Evolutionary conservation across 1,284 basidiomycete genomes (phyloP).

Genomic region (Fomitopsis pinicola): DNA sequence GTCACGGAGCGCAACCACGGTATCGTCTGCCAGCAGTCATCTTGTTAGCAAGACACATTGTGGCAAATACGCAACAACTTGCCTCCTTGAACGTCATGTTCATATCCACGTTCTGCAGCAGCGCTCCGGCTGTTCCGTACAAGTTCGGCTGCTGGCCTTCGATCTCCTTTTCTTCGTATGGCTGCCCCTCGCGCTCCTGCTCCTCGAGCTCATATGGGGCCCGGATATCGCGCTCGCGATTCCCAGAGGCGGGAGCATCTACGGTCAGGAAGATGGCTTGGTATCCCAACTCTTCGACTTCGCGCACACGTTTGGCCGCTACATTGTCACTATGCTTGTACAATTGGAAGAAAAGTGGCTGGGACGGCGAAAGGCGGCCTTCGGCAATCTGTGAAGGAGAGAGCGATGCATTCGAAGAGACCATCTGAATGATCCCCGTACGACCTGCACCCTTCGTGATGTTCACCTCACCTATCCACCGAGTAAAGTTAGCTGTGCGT

Average conservation of each 20-base stretch:
- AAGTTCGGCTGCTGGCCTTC: conserved; percentile 35
- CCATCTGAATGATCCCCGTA: conserved; percentile 81
- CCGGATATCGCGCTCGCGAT: conserved; percentile 77
- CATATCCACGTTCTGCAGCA: conserved; percentile 59
- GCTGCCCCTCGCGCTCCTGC: conserved; percentile 40
- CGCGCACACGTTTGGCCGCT: conserved; percentile 69
- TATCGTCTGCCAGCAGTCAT: conserved; percentile 46
- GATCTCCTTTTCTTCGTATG: conserved; percentile 26
- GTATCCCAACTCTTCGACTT: conserved; percentile 71
- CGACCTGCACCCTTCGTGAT: conserved; percentile 74
- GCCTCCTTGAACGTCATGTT: conserved; percentile 75
- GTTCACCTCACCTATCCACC: conserved; percentile 70
- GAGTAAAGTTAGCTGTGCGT: neutral
- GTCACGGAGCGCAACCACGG: conserved; percentile 77
- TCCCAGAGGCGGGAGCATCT: conserved; percentile 83
- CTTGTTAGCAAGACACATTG: conserved; percentile 1
- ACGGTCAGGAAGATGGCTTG: conserved; percentile 90
- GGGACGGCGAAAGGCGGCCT: conserved; percentile 49
- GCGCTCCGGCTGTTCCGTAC: conserved; percentile 62
- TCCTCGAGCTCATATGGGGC: conserved; percentile 62
- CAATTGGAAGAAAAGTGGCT: conserved; percentile 81
- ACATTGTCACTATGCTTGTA: conserved; percentile 82
- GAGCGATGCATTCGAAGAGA: conserved; percentile 84
- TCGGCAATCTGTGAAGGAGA: conserved; percentile 70
- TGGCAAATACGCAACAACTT: conserved; percentile 3